These are phyloP conservation scores for Erodium chrysanthum DNA, from an alignment of 441 rosid species.

Conservation along the genomic window DNA sequence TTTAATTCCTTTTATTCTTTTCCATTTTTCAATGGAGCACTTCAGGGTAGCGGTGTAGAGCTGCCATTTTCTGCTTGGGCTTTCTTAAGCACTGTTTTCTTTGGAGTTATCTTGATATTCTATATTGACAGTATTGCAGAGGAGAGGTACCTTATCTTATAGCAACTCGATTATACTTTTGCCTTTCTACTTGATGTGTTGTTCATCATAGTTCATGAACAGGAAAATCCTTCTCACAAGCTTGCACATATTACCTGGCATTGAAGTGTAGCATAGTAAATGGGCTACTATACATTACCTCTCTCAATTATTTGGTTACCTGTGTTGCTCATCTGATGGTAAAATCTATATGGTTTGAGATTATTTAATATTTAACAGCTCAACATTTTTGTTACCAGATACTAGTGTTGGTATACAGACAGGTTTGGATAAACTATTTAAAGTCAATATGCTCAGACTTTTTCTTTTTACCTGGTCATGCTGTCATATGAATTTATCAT, in stretches of 20 bases:
- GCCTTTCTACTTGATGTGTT: neutral
- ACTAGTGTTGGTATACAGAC: neutral
- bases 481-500: no score
- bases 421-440: no score
- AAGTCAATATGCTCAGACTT: no score
- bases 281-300: neutral
- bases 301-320: neutral
- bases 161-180: neutral
- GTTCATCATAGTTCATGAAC: neutral
- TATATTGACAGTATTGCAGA: constrained; percentile 79
- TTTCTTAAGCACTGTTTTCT: constrained; percentile 59
- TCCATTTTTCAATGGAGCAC: constrained; percentile 18
- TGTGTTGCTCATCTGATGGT: neutral
- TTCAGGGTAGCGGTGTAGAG: constrained; percentile 39
- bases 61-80: constrained; percentile 89
- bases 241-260: neutral
- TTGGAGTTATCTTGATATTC: constrained; percentile 76
- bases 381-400: neutral
- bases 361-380: neutral
- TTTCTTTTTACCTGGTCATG: no score
- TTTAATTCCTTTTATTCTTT: constrained; percentile 3
- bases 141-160: constrained; percentile 53
- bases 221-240: neutral
- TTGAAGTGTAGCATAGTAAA: neutral
- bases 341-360: neutral